Percentiles rank a stretch among this genome's conserved stretches.
Conservation (phyloP, 805 yeast genomes). For the Schwanniomyces vanrijiae region DNA sequence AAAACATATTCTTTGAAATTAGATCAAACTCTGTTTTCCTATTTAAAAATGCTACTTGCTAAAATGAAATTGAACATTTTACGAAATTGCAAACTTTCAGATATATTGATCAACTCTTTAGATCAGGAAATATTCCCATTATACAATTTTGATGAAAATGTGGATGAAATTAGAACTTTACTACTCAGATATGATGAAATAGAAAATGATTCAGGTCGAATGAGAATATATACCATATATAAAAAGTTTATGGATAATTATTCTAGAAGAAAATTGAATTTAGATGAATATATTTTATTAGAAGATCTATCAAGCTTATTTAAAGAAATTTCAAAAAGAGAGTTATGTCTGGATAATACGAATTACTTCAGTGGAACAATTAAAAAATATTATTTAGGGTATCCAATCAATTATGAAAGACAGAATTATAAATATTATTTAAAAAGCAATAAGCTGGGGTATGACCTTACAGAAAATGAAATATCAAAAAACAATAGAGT, state of each 20-base stretch:
- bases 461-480: no score
- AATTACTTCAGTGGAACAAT: slow-evolving; percentile 2
- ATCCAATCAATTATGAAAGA: not conserved
- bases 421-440: slow-evolving; percentile 7
- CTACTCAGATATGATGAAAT: not conserved
- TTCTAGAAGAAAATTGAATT: not conserved
- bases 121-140: not conserved
- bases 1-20: not conserved
- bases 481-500: not conserved
- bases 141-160: not conserved
- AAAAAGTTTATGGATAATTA: not conserved
- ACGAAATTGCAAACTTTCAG: not conserved
- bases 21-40: not conserved
- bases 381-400: not conserved
- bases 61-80: not conserved
- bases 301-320: not conserved
- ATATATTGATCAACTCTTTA: not conserved
- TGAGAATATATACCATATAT: not conserved
- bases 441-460: slow-evolving; percentile 7
- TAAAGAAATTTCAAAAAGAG: not conserved
- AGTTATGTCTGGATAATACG: not conserved
- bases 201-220: not conserved
- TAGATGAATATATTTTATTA: not conserved
- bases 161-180: not conserved
- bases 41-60: not conserved